Evolutionary conservation across 768 basidiomycete species (phyloP).

Genomic region (Pleurotus platypus): DNA sequence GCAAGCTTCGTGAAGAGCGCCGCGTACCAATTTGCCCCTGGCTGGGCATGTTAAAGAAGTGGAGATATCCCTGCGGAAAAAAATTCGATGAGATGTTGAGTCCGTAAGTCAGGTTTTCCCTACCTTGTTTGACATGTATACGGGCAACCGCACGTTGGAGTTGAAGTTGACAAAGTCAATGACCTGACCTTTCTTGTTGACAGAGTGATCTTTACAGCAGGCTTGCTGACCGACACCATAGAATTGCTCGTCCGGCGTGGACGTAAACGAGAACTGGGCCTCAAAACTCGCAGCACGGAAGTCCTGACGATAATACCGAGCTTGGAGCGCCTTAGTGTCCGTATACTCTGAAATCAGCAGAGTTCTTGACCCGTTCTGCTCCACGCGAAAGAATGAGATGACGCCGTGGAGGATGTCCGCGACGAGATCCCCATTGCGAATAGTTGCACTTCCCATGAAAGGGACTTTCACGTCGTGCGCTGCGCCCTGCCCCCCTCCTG

Average conservation of each 20-base stretch:
- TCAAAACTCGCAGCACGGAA: constrained; percentile 27
- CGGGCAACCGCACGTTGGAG: constrained; percentile 29
- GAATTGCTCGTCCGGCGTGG: constrained; percentile 29
- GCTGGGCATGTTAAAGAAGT: constrained; percentile 33
- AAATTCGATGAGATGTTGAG: no score
- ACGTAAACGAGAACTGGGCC: constrained; percentile 28
- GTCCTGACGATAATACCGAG: constrained; percentile 29
- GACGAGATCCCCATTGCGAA: constrained; percentile 30
- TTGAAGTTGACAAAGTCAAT: constrained; percentile 33
- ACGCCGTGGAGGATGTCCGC: constrained; percentile 20
- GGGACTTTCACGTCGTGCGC: constrained; percentile 23
- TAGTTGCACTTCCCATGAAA: constrained; percentile 23
- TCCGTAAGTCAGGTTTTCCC: not conserved
- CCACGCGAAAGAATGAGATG: constrained; percentile 26
- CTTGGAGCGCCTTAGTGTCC: constrained; percentile 25
- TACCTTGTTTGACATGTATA: constrained; percentile 35
- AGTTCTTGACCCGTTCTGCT: constrained; percentile 22
- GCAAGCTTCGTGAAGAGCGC: no score
- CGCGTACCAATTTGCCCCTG: constrained; percentile 29
- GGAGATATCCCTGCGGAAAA: constrained; percentile 25
- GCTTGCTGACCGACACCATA: constrained; percentile 33
- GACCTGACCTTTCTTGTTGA: constrained; percentile 36
- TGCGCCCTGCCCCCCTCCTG: constrained; percentile 24
- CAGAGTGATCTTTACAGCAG: constrained; percentile 31
- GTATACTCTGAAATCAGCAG: constrained; percentile 26